Base-by-base conservation (phyloP, 2,329 filamentous ascomycete genomes). In the Pseudogymnoascus sp. region DNA sequence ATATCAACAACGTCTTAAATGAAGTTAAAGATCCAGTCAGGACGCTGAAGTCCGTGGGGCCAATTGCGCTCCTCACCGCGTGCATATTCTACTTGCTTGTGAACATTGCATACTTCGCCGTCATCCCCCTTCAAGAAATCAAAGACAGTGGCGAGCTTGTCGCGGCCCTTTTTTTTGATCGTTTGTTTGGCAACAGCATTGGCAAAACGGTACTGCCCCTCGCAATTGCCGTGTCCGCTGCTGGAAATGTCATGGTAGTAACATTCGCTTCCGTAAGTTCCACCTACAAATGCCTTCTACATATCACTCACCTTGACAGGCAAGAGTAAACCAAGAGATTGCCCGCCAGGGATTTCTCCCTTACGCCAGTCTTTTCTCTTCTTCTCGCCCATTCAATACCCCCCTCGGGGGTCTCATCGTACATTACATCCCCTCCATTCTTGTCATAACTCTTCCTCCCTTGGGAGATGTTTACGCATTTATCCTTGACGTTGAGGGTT, bases 101-200 rank as follows among this genome's bases (percentile, higher is more conserved):
- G 70, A 86, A 85, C 70, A 76, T 85, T 43, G 83, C 83, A n/a
- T 86, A 85, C 71, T 84, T 86, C 65, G 79, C 82, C 3, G 83
- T 82, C 6, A 80, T 85, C 0, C 80, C 83, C 14, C 79, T 80
- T 62, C 78, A 82, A 2, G 80, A 84, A 62, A 82, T 87, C 63
- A 75, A 80, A n/a, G 73, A 75, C 1, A 82, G 82, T 0, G 83
- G 82, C 25, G 78, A 80, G 38, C 78, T 84, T 3, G 79, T 84
- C 3, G 84, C 84, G 0, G 83, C 80, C 0, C 75, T 79, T 1
- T 85, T 86, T 70, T 85, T 86, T 73, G 77, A 80, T 63, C 82
- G 84, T 65, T 73, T 83, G 16, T 81, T 83, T 65, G 80, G 80
- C 3, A 63, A 71, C 49, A 64, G 62, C 31, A 76, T 76, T 16